A percentile compares a stretch with the other conserved stretches of the same genome.
Evolutionary conservation across 2,329 filamentous ascomycete species (phyloP).

Genomic region (Colletotrichum melonis): DNA sequence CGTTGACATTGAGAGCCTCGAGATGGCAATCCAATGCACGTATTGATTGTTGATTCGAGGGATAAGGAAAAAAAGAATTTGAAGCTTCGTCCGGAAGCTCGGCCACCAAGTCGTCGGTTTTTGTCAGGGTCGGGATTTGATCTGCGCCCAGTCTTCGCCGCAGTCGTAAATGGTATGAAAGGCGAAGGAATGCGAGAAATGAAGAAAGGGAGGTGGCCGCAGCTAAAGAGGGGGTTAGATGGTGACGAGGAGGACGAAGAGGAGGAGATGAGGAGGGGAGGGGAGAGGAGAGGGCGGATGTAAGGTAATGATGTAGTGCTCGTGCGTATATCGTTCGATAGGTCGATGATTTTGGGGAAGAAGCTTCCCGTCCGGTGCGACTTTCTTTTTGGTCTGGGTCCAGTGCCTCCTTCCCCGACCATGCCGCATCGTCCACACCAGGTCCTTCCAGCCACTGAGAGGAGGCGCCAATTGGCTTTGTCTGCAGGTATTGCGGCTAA

Average conservation of each 20-base stretch:
- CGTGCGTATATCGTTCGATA: slow-evolving; percentile 34
- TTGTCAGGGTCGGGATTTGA: slow-evolving; percentile 11
- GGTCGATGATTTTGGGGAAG: slow-evolving; percentile 34
- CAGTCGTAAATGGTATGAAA: not conserved
- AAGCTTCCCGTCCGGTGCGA: slow-evolving; percentile 24
- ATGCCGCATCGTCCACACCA: not conserved
- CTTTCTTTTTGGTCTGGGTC: slow-evolving; percentile 25
- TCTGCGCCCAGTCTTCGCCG: not conserved
- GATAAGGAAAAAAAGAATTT: not conserved
- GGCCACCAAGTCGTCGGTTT: slow-evolving; percentile 17
- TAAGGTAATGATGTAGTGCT: slow-evolving; percentile 32
- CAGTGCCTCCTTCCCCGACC: slow-evolving; percentile 5
- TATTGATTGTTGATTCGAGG: not conserved
- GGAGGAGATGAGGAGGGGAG: slow-evolving; percentile 10
- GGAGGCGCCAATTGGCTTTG: slow-evolving; percentile 21
- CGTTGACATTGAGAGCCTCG: slow-evolving; percentile 28
- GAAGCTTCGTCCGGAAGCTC: slow-evolving; percentile 32
- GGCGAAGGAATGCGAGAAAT: not conserved
- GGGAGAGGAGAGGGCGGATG: slow-evolving; percentile 13
- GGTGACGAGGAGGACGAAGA: slow-evolving; percentile 12
- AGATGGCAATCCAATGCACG: slow-evolving; percentile 8
- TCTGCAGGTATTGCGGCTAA: not conserved
- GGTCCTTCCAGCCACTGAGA: slow-evolving; percentile 29
- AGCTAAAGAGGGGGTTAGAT: not conserved
- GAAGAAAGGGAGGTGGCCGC: not conserved